These are phyloP conservation scores for Botryotinia globosa DNA, from an alignment of 2,329 filamentous ascomycete genomes.

Conservation along the genomic window DNA sequence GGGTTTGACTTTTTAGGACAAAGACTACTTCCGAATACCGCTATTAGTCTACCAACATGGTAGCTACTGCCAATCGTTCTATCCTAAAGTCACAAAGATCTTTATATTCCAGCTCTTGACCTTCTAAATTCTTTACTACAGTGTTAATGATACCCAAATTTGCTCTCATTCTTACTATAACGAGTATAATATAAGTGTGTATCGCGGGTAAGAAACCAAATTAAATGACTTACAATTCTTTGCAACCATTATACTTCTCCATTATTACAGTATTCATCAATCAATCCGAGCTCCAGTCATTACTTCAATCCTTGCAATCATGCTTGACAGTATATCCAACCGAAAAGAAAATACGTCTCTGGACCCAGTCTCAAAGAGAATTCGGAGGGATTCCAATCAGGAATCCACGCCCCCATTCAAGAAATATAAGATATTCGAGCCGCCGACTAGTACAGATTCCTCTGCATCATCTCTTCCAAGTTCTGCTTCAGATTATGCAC, in stretches of 20 bases:
- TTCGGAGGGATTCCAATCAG: background rate
- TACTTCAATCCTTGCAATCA: background rate
- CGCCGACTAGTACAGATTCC: background rate
- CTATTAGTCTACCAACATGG: background rate
- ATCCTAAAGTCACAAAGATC: background rate
- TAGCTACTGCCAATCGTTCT: background rate
- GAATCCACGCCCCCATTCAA: background rate
- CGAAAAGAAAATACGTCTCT: background rate
- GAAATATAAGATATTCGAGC: background rate
- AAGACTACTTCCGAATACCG: background rate
- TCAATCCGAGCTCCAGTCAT: background rate
- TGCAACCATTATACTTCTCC: background rate
- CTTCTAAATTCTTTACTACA: background rate
- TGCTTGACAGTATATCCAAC: background rate
- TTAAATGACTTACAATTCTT: background rate
- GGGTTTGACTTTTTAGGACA: too few species aligned
- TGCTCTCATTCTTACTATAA: background rate
- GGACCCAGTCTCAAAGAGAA: background rate
- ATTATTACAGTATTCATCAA: too few species aligned
- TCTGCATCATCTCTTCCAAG: background rate
- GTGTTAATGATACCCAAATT: background rate
- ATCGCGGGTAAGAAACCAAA: background rate
- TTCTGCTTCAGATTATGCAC: background rate
- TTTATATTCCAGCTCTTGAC: background rate
- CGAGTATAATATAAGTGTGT: background rate